Evolutionary conservation across 179 eudicot species (phyloP).

Genomic region (Nepenthes alata): DNA sequence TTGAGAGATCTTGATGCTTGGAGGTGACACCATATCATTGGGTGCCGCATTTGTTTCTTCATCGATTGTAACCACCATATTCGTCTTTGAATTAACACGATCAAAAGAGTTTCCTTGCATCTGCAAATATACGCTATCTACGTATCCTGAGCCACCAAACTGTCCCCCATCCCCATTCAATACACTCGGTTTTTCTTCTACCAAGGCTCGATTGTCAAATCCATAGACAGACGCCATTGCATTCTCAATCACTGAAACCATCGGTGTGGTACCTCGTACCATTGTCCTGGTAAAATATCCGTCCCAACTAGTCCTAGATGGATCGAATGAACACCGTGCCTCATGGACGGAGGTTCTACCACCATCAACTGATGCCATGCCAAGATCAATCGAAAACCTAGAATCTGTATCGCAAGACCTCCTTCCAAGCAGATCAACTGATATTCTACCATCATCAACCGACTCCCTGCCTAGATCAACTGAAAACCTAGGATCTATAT

Average conservation of each 20-base stretch:
- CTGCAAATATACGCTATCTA: slow-evolving; percentile 32
- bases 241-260: slow-evolving; percentile 70
- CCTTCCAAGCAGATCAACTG: slow-evolving; percentile 26
- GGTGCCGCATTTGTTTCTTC: slow-evolving; percentile 21
- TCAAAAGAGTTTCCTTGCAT: slow-evolving; percentile 48
- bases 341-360: slow-evolving; percentile 33
- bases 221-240: slow-evolving; percentile 39
- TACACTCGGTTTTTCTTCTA: slow-evolving; percentile 33
- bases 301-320: slow-evolving; percentile 86
- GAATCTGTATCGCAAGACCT: slow-evolving; percentile 58
- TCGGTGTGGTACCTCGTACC: slow-evolving; percentile 34
- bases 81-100: slow-evolving; percentile 39
- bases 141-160: slow-evolving; percentile 26
- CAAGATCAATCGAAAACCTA: slow-evolving; percentile 53
- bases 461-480: slow-evolving; percentile 11
- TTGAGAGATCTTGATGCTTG: slow-evolving; percentile 21
- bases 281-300: slow-evolving; percentile 58
- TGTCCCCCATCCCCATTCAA: slow-evolving; percentile 41
- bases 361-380: slow-evolving; percentile 44
- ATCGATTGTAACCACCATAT: slow-evolving; percentile 16
- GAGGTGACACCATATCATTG: slow-evolving; percentile 26
- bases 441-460: slow-evolving; percentile 30
- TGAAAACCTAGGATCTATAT: slow-evolving; percentile 36
- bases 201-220: slow-evolving; percentile 32
- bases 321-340: slow-evolving; percentile 40